phyloP scores from a whole-genome alignment of 257 asterid species.

The Galeopsis tetrahit region DNA sequence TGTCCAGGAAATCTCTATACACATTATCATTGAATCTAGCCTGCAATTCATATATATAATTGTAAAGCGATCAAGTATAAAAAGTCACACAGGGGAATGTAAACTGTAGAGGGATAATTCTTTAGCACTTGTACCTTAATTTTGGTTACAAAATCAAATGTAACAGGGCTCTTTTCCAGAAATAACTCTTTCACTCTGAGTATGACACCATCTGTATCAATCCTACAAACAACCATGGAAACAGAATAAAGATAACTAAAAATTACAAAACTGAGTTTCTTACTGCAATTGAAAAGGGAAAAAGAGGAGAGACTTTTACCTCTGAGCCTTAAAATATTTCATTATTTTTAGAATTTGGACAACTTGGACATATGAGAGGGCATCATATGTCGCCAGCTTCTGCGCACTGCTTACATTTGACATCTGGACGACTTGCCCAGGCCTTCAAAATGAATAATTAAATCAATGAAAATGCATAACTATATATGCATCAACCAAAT shows the following conservation, averaged over 20 bases:
- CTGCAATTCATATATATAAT: slow-evolving; percentile 50
- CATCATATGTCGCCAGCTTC: slow-evolving; percentile 74
- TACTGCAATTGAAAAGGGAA: slow-evolving; percentile 20
- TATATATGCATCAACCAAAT: neutral
- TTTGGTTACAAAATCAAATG: slow-evolving; percentile 77
- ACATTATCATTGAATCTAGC: slow-evolving; percentile 82
- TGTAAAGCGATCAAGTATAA: slow-evolving; percentile 39
- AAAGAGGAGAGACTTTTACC: slow-evolving; percentile 45
- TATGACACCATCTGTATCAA: slow-evolving; percentile 69
- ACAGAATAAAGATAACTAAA: slow-evolving; percentile 25
- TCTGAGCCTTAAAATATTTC: slow-evolving; percentile 91
- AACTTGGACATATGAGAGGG: slow-evolving; percentile 74
- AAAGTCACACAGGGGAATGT: slow-evolving; percentile 23
- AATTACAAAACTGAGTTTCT: slow-evolving; percentile 8
- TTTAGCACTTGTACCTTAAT: slow-evolving; percentile 67
- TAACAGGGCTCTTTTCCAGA: slow-evolving; percentile 72
- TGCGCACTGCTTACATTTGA: slow-evolving; percentile 70
- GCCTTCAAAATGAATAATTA: slow-evolving; percentile 49
- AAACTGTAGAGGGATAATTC: slow-evolving; percentile 24
- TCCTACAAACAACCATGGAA: slow-evolving; percentile 49
- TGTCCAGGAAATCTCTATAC: slow-evolving; percentile 85
- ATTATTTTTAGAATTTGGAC: slow-evolving; percentile 85
- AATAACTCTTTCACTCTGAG: slow-evolving; percentile 74
- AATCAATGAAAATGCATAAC: slow-evolving; percentile 24
- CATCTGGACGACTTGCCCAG: slow-evolving; percentile 62